These are phyloP conservation scores for Microbotryum saponariae DNA, from an alignment of 1,284 basidiomycete species.

Conservation along the genomic window DNA sequence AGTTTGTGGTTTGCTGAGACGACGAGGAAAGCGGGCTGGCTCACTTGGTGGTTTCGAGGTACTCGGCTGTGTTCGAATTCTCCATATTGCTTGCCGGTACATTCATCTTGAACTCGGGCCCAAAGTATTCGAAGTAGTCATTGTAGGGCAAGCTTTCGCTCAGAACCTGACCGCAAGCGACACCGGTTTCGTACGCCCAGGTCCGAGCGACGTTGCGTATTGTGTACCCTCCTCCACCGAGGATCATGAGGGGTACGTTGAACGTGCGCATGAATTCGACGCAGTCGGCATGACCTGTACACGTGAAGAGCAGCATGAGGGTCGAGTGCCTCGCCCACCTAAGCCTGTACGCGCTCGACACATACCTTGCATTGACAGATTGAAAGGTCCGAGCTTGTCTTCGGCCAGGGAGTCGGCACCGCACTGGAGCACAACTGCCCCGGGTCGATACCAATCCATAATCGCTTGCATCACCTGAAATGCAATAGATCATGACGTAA, in stretches of 20 bases:
- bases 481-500: neutral
- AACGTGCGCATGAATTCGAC: conserved; percentile 78
- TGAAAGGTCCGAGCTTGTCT: conserved; percentile 95
- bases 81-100: conserved; percentile 90
- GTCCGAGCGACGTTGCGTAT: conserved; percentile 82
- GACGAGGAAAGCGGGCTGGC: conserved; percentile 23
- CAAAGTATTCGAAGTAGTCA: conserved; percentile 97
- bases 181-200: conserved; percentile 96
- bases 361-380: conserved; percentile 80
- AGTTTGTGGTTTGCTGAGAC: neutral
- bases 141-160: conserved; percentile 74
- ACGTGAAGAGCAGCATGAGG: neutral
- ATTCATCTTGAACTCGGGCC: conserved; percentile 87
- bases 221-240: conserved; percentile 96
- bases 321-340: neutral
- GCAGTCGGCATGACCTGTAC: conserved; percentile 68
- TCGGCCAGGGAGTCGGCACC: conserved; percentile 92
- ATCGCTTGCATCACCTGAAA: conserved; percentile 71
- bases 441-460: conserved; percentile 81
- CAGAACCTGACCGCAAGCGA: conserved; percentile 80
- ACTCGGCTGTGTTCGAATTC: conserved; percentile 78
- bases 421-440: conserved; percentile 87
- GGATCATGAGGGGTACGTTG: conserved; percentile 78
- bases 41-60: conserved; percentile 71
- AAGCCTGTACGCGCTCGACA: neutral